Evolutionary conservation across 2,329 filamentous ascomycete genomes (phyloP).

Genomic region (Colletotrichum shisoi): DNA sequence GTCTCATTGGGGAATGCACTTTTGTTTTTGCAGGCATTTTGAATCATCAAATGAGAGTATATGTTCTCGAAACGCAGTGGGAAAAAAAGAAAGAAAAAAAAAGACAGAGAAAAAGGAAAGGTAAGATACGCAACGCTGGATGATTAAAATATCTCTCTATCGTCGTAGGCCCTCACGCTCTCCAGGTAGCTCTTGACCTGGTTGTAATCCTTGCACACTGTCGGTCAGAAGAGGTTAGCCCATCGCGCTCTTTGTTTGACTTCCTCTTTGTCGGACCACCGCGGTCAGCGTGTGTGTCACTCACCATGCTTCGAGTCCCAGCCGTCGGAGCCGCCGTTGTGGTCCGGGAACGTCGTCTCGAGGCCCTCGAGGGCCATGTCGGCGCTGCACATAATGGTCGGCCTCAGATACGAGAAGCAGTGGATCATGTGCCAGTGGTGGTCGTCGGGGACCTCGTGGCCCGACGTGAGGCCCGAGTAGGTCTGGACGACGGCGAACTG

Average conservation of each 20-base stretch:
- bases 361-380: conserved; percentile 57
- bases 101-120: too few species aligned
- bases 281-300: conserved; percentile 25
- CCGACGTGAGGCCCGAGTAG: conserved; percentile 53
- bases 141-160: conserved; percentile 53
- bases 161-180: conserved; percentile 55
- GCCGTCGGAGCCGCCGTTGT: conserved; percentile 56
- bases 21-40: too few species aligned
- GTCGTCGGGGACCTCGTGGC: conserved; percentile 52
- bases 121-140: conserved; percentile 4
- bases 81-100: too few species aligned
- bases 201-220: conserved; percentile 55
- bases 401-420: conserved; percentile 59
- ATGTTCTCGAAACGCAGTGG: conserved; percentile 1
- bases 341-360: conserved; percentile 57
- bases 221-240: not conserved
- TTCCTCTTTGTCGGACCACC: too few species aligned
- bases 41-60: not conserved
- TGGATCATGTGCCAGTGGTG: conserved; percentile 59
- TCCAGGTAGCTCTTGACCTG: conserved; percentile 55
- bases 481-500: conserved; percentile 55
- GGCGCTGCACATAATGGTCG: conserved; percentile 57
- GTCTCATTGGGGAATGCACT: too few species aligned
- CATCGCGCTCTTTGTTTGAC: not conserved
- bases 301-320: conserved; percentile 58